These are phyloP conservation scores for Hylodesmum podocarpum DNA, from an alignment of 306 rosid genomes.

Conservation along the genomic window DNA sequence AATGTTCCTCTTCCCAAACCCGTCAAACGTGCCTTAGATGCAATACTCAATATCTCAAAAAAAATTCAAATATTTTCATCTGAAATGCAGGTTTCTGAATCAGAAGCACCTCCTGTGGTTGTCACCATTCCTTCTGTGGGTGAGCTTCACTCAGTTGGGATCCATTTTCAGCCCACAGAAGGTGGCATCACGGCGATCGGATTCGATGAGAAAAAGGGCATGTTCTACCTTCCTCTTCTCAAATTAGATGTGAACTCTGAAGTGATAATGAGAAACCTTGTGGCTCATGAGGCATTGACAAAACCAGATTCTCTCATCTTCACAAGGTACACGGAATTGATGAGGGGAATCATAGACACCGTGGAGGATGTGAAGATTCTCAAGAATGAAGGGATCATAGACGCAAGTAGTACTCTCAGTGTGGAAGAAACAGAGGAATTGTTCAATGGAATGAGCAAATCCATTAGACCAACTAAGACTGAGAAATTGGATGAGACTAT, in stretches of 20 bases:
- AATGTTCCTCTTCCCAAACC: not conserved
- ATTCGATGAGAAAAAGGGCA: not conserved
- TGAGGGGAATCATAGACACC: slow-evolving; percentile 24
- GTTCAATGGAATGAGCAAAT: slow-evolving; percentile 28
- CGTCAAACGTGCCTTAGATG: not conserved
- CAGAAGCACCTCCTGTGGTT: not conserved
- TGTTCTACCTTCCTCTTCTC: slow-evolving; percentile 15
- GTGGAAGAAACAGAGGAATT: not conserved
- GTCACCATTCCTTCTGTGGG: not conserved
- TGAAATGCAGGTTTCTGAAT: not conserved
- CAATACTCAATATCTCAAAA: not conserved
- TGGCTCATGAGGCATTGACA: slow-evolving; percentile 30
- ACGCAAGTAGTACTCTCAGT: not conserved
- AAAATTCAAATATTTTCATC: not conserved
- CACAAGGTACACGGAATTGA: slow-evolving; percentile 27
- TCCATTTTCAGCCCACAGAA: not conserved
- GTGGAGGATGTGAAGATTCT: slow-evolving; percentile 29
- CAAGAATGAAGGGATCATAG: not conserved
- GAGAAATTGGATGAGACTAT: not conserved
- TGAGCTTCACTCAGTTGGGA: not conserved
- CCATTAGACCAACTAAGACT: not conserved
- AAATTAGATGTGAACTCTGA: not conserved
- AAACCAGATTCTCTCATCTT: slow-evolving; percentile 9
- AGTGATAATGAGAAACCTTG: slow-evolving; percentile 34
- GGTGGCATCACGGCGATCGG: slow-evolving; percentile 13